These are phyloP conservation scores for Prosopis cineraria DNA, from an alignment of 306 rosid species.

Conservation along the genomic window DNA sequence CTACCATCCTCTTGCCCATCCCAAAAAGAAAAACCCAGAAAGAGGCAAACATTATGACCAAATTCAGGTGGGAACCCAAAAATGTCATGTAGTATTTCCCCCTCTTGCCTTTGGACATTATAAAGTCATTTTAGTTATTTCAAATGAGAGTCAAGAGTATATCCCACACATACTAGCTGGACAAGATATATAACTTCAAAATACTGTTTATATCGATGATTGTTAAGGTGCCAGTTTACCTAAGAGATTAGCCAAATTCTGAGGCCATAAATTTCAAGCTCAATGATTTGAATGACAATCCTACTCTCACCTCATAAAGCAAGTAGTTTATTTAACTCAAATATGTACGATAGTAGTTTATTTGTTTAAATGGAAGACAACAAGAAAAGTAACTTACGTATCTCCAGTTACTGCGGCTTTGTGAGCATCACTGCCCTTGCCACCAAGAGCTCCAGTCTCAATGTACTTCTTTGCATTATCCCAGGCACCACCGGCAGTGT, in stretches of 20 bases:
- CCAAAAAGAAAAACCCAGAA: slow-evolving; percentile 20
- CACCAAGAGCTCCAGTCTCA: slow-evolving; percentile 96
- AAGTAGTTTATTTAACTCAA: background rate
- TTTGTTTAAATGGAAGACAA: background rate
- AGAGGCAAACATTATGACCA: slow-evolving; percentile 9
- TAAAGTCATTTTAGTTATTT: background rate
- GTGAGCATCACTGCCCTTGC: slow-evolving; percentile 96
- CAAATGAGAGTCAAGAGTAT: too few relatives aligned
- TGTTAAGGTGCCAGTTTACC: background rate
- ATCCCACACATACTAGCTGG: background rate
- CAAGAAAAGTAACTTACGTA: slow-evolving; percentile 63
- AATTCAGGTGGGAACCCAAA: background rate
- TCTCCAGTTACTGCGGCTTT: slow-evolving; percentile 98
- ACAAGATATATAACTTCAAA: background rate
- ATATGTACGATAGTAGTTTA: background rate
- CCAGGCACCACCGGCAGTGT: slow-evolving; percentile 99
- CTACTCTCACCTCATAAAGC: slow-evolving; percentile 2
- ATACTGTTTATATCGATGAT: background rate
- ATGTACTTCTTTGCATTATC: slow-evolving; percentile 98
- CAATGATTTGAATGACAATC: background rate
- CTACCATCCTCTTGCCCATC: background rate
- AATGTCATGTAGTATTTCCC: background rate
- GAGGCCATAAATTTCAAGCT: background rate
- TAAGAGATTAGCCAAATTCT: background rate
- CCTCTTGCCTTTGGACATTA: background rate